Conservation (phyloP, 106 monocot species). For the Dioscorea alata region DNA sequence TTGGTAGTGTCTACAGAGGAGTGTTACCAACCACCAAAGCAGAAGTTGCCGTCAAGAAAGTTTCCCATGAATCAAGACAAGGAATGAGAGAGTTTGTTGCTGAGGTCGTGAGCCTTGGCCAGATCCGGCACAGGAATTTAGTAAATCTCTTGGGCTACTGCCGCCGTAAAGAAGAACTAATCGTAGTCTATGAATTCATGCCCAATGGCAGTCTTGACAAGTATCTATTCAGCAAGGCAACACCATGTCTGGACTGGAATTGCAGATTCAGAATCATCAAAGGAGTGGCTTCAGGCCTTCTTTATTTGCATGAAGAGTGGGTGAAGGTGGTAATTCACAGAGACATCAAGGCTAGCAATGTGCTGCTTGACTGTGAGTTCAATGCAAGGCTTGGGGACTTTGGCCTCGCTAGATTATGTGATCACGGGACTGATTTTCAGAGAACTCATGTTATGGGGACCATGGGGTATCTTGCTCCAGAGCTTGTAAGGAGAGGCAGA, state of each 20-base stretch:
- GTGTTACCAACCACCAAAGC: not conserved
- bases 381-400: slow-evolving; percentile 26
- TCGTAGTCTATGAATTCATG: not conserved
- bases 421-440: slow-evolving; percentile 5
- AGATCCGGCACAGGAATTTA: slow-evolving; percentile 1
- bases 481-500: slow-evolving; percentile 12
- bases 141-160: slow-evolving; percentile 2
- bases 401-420: slow-evolving; percentile 14
- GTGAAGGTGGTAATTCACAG: slow-evolving; percentile 6
- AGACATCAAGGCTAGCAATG: slow-evolving; percentile 17
- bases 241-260: not conserved
- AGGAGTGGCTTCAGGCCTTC: slow-evolving; percentile 2
- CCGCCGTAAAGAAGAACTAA: slow-evolving; percentile 1
- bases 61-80: slow-evolving; percentile 3
- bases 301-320: slow-evolving; percentile 2
- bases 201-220: slow-evolving; percentile 4
- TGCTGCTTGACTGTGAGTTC: slow-evolving; percentile 16
- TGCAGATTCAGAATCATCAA: slow-evolving; percentile 1
- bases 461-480: slow-evolving; percentile 14
- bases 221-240: not conserved
- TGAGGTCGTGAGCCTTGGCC: slow-evolving; percentile 2
- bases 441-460: slow-evolving; percentile 14
- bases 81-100: slow-evolving; percentile 1
- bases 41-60: slow-evolving; percentile 1
- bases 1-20: slow-evolving; percentile 6